Evolutionary conservation across 2,329 filamentous ascomycete genomes (phyloP).

Genomic region (Verticillium klebahnii): DNA sequence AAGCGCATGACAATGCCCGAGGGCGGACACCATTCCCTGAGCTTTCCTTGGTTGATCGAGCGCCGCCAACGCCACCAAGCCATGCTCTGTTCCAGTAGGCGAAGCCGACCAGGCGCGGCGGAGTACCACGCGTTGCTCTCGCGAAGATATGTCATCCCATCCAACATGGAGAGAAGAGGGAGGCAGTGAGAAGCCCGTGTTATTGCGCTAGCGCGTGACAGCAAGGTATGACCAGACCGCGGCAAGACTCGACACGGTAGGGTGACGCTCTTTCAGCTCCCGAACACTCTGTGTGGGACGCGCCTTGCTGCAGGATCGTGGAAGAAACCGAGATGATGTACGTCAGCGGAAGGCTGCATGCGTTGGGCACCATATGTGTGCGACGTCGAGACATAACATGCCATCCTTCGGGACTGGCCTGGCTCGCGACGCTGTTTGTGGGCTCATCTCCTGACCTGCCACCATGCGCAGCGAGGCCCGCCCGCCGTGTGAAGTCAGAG

Average conservation of each 20-base stretch:
- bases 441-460: neutral
- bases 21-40: neutral
- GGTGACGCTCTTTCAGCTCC: neutral
- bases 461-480: no score
- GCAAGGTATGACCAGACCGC: neutral
- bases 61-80: neutral
- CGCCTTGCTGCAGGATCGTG: slow-evolving; percentile 14
- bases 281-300: neutral
- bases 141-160: neutral
- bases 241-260: neutral
- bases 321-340: slow-evolving; percentile 12
- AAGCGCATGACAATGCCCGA: neutral
- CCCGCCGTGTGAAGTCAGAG: no score
- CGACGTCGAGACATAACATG: neutral
- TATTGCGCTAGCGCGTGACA: neutral
- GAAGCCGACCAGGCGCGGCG: neutral
- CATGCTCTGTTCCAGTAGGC: neutral
- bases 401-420: neutral
- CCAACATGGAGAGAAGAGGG: neutral
- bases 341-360: neutral
- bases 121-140: neutral
- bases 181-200: neutral
- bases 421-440: neutral
- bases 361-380: neutral
- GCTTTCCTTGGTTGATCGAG: neutral